These are phyloP conservation scores for Macrophomina pseudophaseolina DNA, from an alignment of 2,329 filamentous ascomycete genomes.

Conservation along the genomic window DNA sequence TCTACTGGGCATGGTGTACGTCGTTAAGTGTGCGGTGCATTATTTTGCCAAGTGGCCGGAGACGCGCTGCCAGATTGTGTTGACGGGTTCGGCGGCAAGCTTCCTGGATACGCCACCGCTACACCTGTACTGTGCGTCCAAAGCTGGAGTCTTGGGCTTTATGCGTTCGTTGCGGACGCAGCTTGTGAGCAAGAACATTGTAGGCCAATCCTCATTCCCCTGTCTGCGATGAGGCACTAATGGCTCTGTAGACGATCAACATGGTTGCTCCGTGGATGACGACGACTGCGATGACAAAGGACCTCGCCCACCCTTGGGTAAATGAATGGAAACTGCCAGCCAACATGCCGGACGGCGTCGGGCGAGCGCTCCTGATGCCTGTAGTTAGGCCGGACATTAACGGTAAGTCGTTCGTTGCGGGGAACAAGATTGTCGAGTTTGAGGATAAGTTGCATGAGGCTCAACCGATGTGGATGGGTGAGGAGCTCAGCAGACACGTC, in stretches of 20 bases:
- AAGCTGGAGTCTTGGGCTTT: constrained; percentile 35
- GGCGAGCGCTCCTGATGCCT: constrained; percentile 33
- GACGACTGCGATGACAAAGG: constrained; percentile 20
- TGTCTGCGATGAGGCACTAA: not conserved
- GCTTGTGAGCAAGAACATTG: constrained; percentile 29
- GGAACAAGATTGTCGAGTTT: constrained; percentile 34
- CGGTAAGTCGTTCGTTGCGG: constrained; percentile 34
- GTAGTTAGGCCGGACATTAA: constrained; percentile 30
- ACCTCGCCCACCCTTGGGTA: not conserved
- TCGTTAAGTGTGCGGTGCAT: constrained; percentile 33
- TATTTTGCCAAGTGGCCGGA: constrained; percentile 31
- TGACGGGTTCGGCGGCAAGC: constrained; percentile 33
- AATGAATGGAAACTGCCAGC: constrained; percentile 28
- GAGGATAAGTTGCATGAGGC: constrained; percentile 34
- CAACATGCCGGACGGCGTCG: constrained; percentile 34
- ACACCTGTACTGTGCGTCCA: constrained; percentile 34
- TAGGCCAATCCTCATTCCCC: not conserved
- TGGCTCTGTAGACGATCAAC: constrained; percentile 28
- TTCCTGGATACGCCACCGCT: constrained; percentile 34
- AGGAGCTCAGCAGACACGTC: constrained; percentile 33
- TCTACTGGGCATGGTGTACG: constrained; percentile 32
- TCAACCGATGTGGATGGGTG: constrained; percentile 35
- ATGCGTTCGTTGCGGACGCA: constrained; percentile 34
- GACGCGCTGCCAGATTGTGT: constrained; percentile 31
- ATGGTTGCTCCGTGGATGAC: constrained; percentile 39